phyloP scores from a whole-genome alignment of 2,329 filamentous ascomycete genomes.

The Ophiostoma piceae region DNA sequence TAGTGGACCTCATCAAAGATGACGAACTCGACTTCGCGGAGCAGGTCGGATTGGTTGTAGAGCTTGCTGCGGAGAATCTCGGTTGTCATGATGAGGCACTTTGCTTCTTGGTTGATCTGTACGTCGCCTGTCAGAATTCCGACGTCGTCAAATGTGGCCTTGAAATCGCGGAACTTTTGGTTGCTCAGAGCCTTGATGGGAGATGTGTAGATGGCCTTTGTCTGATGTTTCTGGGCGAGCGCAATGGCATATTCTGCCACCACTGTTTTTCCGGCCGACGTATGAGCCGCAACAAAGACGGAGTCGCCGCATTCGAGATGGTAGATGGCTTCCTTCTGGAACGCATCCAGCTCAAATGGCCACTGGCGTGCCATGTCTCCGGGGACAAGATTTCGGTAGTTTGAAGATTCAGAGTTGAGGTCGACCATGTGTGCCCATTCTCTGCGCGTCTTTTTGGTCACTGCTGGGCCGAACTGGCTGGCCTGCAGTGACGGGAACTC shows the following conservation, averaged over 20 bases:
- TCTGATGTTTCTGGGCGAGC: constrained; percentile 96
- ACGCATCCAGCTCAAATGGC: constrained; percentile 96
- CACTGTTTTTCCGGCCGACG: constrained; percentile 95
- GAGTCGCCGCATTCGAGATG: constrained; percentile 95
- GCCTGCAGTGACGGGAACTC: constrained; percentile 86
- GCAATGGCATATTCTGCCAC: constrained; percentile 98
- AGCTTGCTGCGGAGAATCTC: constrained; percentile 98
- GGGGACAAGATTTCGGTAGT: constrained; percentile 87
- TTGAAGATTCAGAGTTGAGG: constrained; percentile 85
- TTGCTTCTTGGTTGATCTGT: constrained; percentile 94
- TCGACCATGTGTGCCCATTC: constrained; percentile 99
- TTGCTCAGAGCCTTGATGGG: constrained; percentile 98
- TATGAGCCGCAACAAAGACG: constrained; percentile 96
- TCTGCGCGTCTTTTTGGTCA: constrained; percentile 66
- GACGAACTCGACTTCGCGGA: constrained; percentile 95
- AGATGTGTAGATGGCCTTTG: constrained; percentile 97
- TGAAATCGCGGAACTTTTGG: constrained; percentile 96
- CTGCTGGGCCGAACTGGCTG: constrained; percentile 65
- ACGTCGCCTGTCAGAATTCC: constrained; percentile 96
- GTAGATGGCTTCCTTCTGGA: constrained; percentile 98
- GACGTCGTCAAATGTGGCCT: constrained; percentile 85
- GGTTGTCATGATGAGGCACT: constrained; percentile 98
- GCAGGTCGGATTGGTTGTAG: constrained; percentile 90
- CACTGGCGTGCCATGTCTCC: constrained; percentile 86
- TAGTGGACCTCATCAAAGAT: constrained; percentile 99